A percentile compares a stretch with the other conserved stretches of the same genome.
These are phyloP conservation scores for Globisporangium alternatum DNA, from an alignment of 352 stramenopile species.

Conservation along the genomic window DNA sequence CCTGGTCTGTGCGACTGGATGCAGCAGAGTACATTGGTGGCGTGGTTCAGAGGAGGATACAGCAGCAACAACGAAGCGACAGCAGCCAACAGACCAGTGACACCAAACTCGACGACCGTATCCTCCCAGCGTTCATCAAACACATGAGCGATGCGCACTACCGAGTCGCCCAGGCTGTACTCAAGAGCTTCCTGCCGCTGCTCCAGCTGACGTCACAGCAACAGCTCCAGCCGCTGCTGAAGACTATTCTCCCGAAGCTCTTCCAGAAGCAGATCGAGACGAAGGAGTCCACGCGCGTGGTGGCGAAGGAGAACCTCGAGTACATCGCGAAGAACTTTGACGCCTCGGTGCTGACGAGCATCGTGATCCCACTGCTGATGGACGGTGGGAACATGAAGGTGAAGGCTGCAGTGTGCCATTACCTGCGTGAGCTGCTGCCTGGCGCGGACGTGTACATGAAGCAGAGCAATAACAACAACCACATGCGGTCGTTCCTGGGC, in stretches of 20 bases:
- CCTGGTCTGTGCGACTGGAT: conserved; percentile 69
- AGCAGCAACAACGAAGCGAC: conserved; percentile 9
- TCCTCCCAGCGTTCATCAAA: conserved; percentile 51
- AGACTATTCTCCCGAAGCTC: conserved; percentile 53
- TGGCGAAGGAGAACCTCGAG: conserved; percentile 63
- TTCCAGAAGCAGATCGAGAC: conserved; percentile 79
- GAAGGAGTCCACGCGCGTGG: conserved; percentile 53
- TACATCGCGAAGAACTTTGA: conserved; percentile 54
- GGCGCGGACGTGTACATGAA: conserved; percentile 52
- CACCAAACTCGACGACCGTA: conserved; percentile 53
- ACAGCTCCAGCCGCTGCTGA: conserved; percentile 49
- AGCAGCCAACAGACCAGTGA: conserved; percentile 14
- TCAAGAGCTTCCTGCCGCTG: conserved; percentile 53
- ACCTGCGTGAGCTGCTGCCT: conserved; percentile 56
- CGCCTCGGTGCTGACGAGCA: conserved; percentile 34
- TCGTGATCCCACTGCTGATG: conserved; percentile 56
- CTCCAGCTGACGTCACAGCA: conserved; percentile 38
- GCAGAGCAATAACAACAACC: conserved; percentile 54
- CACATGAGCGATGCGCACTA: conserved; percentile 74
- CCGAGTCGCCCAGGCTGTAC: conserved; percentile 63
- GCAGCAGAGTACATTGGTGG: conserved; percentile 49
- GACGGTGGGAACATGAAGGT: conserved; percentile 83
- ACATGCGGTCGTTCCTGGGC: conserved; percentile 67
- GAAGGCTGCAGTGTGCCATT: conserved; percentile 65
- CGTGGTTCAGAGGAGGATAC: conserved; percentile 20